phyloP scores from a whole-genome alignment of 1,284 basidiomycete genomes.

The Apiotrichum gamsii region DNA sequence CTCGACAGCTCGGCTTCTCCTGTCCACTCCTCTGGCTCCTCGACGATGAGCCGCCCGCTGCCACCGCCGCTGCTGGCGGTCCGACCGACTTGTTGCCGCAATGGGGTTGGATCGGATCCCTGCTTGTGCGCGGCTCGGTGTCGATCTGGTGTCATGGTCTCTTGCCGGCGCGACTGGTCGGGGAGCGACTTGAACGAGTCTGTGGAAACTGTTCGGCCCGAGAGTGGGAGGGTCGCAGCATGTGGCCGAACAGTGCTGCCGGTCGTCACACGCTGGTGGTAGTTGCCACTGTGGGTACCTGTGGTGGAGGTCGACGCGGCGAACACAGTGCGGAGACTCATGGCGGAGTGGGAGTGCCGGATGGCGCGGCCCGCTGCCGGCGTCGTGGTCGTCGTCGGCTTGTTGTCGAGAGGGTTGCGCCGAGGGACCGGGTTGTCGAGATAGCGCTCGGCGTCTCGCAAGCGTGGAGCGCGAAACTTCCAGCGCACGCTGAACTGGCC shows the following conservation, averaged over 20 bases:
- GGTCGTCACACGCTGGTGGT: no score
- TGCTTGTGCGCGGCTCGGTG: no score
- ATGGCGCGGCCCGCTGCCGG: no score
- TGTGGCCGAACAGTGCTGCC: no score
- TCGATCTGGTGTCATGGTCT: no score
- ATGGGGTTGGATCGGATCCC: constrained; percentile 25
- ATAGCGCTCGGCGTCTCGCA: constrained; percentile 16
- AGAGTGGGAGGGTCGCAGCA: no score
- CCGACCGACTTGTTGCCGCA: constrained; percentile 9
- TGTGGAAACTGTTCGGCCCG: no score
- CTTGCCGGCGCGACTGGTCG: no score
- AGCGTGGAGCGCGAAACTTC: constrained; percentile 36
- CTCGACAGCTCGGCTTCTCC: not conserved
- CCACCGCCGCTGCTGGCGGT: no score
- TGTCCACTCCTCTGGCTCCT: constrained; percentile 6
- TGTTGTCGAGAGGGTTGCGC: not conserved
- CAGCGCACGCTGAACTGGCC: constrained; percentile 36
- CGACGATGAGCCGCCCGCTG: not conserved
- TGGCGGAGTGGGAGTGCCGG: not conserved
- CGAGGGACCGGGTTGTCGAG: constrained; percentile 8
- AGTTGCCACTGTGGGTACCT: not conserved
- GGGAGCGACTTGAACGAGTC: no score
- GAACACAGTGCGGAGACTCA: not conserved
- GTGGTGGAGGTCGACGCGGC: not conserved
- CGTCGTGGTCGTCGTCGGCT: not conserved